Evolutionary conservation across 163 green algal species (phyloP).

Genomic region (Trebouxia gelatinosa): DNA sequence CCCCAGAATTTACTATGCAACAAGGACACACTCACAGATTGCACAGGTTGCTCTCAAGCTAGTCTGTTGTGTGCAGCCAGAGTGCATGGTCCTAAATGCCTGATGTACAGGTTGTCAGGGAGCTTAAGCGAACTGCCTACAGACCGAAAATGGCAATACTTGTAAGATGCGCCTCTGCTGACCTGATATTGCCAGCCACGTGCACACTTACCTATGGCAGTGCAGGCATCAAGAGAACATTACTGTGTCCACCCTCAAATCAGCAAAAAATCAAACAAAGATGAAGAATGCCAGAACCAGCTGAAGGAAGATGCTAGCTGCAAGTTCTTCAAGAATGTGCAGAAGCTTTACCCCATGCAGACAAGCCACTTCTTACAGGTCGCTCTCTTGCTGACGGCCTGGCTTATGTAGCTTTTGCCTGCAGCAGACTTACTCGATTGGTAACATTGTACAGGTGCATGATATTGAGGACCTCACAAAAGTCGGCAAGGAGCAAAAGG

Average conservation of each 20-base stretch:
- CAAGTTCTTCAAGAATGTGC: constrained; percentile 56
- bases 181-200: not conserved
- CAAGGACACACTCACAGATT: constrained; percentile 94
- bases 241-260: constrained; percentile 66
- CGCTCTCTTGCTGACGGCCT: not conserved
- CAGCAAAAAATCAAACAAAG: constrained; percentile 45
- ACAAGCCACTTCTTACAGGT: constrained; percentile 22
- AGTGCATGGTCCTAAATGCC: not conserved
- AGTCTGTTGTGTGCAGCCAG: not conserved
- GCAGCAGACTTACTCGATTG: not conserved
- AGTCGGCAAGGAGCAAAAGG: constrained; percentile 52
- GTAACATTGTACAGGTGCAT: constrained; percentile 56
- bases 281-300: constrained; percentile 78
- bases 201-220: not conserved
- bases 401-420: not conserved
- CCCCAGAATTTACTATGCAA: constrained; percentile 87
- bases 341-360: constrained; percentile 35
- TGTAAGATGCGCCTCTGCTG: constrained; percentile 44
- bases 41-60: constrained; percentile 62
- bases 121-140: constrained; percentile 83
- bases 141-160: constrained; percentile 79
- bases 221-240: constrained; percentile 66
- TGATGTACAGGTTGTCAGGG: constrained; percentile 63
- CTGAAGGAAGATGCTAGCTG: constrained; percentile 57
- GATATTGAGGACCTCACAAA: constrained; percentile 91